Evolutionary conservation across 495 filamentous ascomycete genomes (phyloP).

Genomic region (Hapsidospora chrysogenum): DNA sequence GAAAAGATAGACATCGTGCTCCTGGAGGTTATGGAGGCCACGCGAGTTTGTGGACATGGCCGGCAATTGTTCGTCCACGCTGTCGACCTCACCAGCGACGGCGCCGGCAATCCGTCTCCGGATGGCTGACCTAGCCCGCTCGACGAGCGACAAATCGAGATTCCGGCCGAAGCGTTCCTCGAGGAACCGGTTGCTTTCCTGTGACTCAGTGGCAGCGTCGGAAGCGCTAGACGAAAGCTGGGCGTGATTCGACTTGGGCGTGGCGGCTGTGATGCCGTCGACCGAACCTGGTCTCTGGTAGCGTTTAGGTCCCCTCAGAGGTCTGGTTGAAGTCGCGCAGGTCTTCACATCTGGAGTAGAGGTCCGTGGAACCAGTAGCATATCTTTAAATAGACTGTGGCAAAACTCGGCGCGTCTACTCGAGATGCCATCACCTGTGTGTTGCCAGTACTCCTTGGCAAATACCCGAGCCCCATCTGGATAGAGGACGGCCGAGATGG

Average conservation of each 20-base stretch:
- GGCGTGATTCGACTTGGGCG: constrained; percentile 3
- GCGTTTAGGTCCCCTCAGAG: constrained; percentile 48
- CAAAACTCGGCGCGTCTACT: constrained; percentile 87
- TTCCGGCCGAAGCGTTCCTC: constrained; percentile 94
- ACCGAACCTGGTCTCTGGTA: constrained; percentile 49
- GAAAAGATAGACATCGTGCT: constrained; percentile 79
- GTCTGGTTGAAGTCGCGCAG: constrained; percentile 1
- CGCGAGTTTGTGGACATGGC: constrained; percentile 25
- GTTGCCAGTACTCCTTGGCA: constrained; percentile 91
- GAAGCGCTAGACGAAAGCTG: constrained; percentile 2
- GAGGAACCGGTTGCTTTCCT: constrained; percentile 63
- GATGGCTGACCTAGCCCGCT: constrained; percentile 73
- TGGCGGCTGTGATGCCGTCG: constrained; percentile 12
- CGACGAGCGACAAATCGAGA: constrained; percentile 56
- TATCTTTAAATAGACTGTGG: constrained; percentile 52
- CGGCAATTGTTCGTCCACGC: constrained; percentile 21
- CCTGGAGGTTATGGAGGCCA: constrained; percentile 54
- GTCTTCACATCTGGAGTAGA: constrained; percentile 16
- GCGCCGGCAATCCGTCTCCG: constrained; percentile 77
- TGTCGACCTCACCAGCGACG: constrained; percentile 53
- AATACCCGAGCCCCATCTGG: constrained; percentile 42
- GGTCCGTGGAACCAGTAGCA: constrained; percentile 38
- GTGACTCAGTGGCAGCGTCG: constrained; percentile 15
- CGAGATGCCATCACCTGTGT: constrained; percentile 86
- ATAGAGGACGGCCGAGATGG: constrained; percentile 57